Evolutionary conservation across 164 flowering plant species (phyloP), one percentile per base, ranked within the genome.

Genomic region (Pachysandra terminalis): DNA sequence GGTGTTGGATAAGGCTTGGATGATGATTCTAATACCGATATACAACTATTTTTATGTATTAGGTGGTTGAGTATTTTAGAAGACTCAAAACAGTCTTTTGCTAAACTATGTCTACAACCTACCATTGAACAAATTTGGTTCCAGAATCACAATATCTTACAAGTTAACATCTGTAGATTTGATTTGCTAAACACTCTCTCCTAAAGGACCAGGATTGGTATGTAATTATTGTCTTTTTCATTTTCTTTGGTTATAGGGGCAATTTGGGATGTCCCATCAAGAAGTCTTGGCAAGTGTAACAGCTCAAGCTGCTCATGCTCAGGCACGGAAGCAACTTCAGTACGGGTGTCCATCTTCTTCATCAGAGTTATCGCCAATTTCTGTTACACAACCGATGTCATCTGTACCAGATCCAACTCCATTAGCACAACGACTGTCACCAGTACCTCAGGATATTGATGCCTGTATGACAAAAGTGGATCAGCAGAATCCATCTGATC

Each of bases 311-410:
- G 73, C 65, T 67, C 65, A 78, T 55, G 71, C 72, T 35, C 82
- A 70, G 73, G 68, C 55, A 13, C 68, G 72, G 53, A 75, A 64
- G 37, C 81, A 75, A 63, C 59, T 37, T 61, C 78, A 69, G 61
- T 41, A 73, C 59, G 63, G 59, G 19, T 77, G 64, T 66, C 73
- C 79, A 64, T 49, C 73, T 35, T 53, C 82, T 55, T 68, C 74
- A 53, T 67, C 78, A 19, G 81, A 79, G 28, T 60, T 72, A 21
- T 76, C 84, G 60, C 81, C 82, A 49, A 73, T 70, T 61, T 75
- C 84, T 66, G 75, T 73, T 58, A 75, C 80, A 54, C 78, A 82
- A 68, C 56, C 84, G 52, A 71, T 66, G 63, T 70, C 81, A 53
- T 71, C 82, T 65, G 70, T 64, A 65, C 64, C 70, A 41, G 75